phyloP scores from a whole-genome alignment of 805 yeast genomes.

The Schwanniomyces occidentalis region DNA sequence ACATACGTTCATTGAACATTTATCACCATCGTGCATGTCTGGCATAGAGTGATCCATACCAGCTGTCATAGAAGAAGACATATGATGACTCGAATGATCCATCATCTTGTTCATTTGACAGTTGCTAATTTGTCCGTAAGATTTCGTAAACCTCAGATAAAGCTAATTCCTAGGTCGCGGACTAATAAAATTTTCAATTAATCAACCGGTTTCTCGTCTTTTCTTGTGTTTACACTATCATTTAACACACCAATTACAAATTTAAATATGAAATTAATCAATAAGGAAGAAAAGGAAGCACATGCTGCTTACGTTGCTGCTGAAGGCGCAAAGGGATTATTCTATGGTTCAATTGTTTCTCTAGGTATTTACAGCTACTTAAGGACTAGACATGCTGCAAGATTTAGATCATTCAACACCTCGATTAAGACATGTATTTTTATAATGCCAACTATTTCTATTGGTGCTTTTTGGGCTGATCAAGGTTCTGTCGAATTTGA shows the following conservation, averaged over 20 bases:
- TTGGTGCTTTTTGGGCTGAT: slow-evolving; percentile 43
- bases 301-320: slow-evolving; percentile 34
- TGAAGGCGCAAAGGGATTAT: slow-evolving; percentile 41
- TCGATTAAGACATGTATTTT: slow-evolving; percentile 39
- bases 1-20: slow-evolving; percentile 57
- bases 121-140: too few relatives aligned
- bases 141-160: too few relatives aligned
- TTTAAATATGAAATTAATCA: slow-evolving; percentile 38
- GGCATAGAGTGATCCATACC: slow-evolving; percentile 23
- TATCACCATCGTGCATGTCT: slow-evolving; percentile 23
- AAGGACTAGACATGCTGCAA: slow-evolving; percentile 31
- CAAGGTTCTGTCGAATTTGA: slow-evolving; percentile 47
- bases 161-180: too few relatives aligned
- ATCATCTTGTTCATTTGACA: slow-evolving; percentile 4
- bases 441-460: slow-evolving; percentile 40
- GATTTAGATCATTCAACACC: slow-evolving; percentile 36
- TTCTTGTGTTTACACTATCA: too few relatives aligned
- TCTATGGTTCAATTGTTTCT: slow-evolving; percentile 34
- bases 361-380: slow-evolving; percentile 33
- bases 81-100: slow-evolving; percentile 12
- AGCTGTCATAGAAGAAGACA: slow-evolving; percentile 1
- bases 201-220: not conserved
- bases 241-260: too few relatives aligned
- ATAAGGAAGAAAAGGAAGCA: slow-evolving; percentile 39
- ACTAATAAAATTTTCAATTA: too few relatives aligned